Evolutionary conservation across 768 basidiomycete species (phyloP), one percentile per base, ranked within the genome.

Genomic region (Ephemerocybe angulata): DNA sequence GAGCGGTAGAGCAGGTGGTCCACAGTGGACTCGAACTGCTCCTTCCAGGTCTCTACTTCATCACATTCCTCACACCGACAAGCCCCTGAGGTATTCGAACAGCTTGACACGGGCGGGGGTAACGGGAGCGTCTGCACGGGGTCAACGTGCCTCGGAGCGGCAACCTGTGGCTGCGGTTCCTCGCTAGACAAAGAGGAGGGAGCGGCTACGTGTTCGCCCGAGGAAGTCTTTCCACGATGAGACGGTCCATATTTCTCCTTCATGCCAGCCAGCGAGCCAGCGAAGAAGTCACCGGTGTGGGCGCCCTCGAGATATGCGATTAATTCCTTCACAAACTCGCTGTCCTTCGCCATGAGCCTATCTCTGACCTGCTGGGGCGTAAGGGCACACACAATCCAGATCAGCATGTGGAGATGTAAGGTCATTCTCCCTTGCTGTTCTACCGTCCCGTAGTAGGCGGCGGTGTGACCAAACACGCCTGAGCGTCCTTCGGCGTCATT

Each of bases 251-350:
- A 6, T 19, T 6, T 10, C 21, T 8, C 19, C 13, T 10, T 28
- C 10, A 48, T 54, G 0, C 65, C 57, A 4, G 56, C 57, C n/a
- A 62, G 51, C 0, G 61, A 50, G 0, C 65, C 69, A 5, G 60
- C 64, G 7, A 58, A 15, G 41, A 71, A 72, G 25, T 72, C 64
- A 10, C 73, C 75, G 1, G 54, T 43, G 53, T 71, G 68, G 13
- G 49, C 51, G 12, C 55, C 47, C 52, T 75, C 72, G n/a, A 52
- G 33, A n/a, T 52, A 52, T 2, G 21, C 24, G 13, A 52, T 7
- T 1, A 52, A 10, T 1, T 11, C 19, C 13, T 37, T 38, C 11
- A 13, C 22, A 22, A 52, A 52, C 1, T 40, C 37, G 7, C 13
- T 13, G 12, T 52, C 25, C 1, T 37, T 38, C 4, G 10, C 5